Conservation (phyloP, 352 stramenopile genomes). For the Globisporangium iwayamae region DNA sequence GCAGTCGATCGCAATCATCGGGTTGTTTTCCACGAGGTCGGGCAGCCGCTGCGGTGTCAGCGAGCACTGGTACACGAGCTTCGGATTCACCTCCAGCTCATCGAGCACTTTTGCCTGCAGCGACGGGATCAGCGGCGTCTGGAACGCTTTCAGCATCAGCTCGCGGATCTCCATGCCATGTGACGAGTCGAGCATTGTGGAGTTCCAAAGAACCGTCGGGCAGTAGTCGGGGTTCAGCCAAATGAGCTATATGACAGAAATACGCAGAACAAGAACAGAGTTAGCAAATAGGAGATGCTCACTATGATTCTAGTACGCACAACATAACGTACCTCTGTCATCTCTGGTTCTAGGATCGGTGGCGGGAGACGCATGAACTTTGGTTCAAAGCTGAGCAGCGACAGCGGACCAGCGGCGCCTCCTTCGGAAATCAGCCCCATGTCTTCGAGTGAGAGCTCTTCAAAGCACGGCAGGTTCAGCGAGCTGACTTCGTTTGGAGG, state of each 20-base stretch:
- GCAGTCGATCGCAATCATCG: conserved; percentile 96
- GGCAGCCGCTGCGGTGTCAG: conserved; percentile 92
- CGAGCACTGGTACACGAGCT: conserved; percentile 91
- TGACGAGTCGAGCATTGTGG: conserved; percentile 84
- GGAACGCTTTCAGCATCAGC: conserved; percentile 89
- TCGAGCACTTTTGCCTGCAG: conserved; percentile 89
- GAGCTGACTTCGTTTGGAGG: conserved; percentile 68
- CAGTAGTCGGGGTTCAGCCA: conserved; percentile 93
- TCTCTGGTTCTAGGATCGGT: conserved; percentile 81
- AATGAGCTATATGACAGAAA: conserved; percentile 41
- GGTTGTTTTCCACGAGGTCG: conserved; percentile 98
- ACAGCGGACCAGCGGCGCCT: conserved; percentile 43
- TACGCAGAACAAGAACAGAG: neutral
- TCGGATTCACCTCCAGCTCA: conserved; percentile 86
- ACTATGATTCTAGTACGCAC: neutral
- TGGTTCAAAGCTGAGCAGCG: conserved; percentile 85
- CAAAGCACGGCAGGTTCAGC: conserved; percentile 63
- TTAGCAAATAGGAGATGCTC: neutral
- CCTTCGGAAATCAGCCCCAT: conserved; percentile 54
- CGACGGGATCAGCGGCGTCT: conserved; percentile 82
- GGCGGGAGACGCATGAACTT: conserved; percentile 85
- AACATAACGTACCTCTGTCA: conserved; percentile 45
- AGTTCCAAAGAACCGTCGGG: conserved; percentile 88
- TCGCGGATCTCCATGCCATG: conserved; percentile 85
- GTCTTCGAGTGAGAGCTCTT: conserved; percentile 70